Evolutionary conservation across 129 eudicot species (phyloP), one percentile per base, ranked within the genome.

Genomic region (Flaveria sonorensis): DNA sequence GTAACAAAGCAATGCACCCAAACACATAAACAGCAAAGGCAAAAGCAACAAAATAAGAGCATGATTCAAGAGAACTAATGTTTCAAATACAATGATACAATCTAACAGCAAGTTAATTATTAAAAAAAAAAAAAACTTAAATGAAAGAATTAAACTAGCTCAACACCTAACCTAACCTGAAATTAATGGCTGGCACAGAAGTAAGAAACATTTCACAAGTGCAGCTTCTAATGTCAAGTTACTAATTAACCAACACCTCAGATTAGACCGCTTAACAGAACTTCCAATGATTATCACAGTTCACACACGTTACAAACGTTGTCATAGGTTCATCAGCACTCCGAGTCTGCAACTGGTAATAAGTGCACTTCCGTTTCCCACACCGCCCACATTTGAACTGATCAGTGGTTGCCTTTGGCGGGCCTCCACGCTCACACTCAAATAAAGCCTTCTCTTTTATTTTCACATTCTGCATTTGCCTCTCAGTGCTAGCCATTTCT

Each of bases 261-360:
- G 56, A 36, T 28, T 36, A 36, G 40, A 36, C 12, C 79, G 5
- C 56, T 71, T 73, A 90, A 73, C 89, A 88, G 77, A 88, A 91
- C 86, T 89, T 92, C 96, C 96, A 92, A 70, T 84, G 98, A 67
- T 92, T 90, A 70, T 88, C 87, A 79, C 98, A 92, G 88, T 90
- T 88, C 12, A 90, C 96, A 77, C 98, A 92, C 3, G 94, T 92
- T 6, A 92, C 96, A 65, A 81, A 88, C 12, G 98, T 92, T 0
- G 96, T 92, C 98, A 92, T 92, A 42, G 98, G 96, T 57, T 88
- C 97, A 88, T 91, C 97, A 12, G 94, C 97, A 85, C 97, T 88
- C 52, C 98, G 78, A 36, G 98, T 92, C 79, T 92, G 98, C 90
- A 92, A n/a, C 85, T 90, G 98, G 68, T 90, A 88, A 68, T 92